phyloP scores from a whole-genome alignment of 2,329 filamentous ascomycete species.

The Aspergillus puulaauensis region DNA sequence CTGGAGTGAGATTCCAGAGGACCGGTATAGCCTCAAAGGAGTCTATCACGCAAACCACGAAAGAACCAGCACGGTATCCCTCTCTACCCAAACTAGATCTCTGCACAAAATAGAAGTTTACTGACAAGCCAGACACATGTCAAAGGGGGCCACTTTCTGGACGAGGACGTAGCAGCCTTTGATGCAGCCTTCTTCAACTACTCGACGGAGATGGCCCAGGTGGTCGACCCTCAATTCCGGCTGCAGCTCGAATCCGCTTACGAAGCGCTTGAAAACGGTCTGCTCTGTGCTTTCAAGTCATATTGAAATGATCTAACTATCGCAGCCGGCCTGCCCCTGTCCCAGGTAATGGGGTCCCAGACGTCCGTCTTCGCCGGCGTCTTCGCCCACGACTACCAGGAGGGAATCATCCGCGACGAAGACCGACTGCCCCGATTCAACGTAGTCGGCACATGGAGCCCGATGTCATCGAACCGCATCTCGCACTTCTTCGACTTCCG shows the following conservation, averaged over 20 bases:
- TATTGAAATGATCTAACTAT: too few species aligned
- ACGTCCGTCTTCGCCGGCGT: slow-evolving; percentile 23
- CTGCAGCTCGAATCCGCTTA: slow-evolving; percentile 23
- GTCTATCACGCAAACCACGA: neutral
- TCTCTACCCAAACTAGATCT: neutral
- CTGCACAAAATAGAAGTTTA: neutral
- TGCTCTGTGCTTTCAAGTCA: neutral
- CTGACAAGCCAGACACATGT: slow-evolving; percentile 6
- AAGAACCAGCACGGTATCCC: neutral
- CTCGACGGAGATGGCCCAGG: neutral
- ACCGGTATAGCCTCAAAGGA: neutral
- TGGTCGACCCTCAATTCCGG: slow-evolving; percentile 20
- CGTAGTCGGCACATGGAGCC: slow-evolving; percentile 16
- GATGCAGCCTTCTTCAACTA: slow-evolving; percentile 1
- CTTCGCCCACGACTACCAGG: slow-evolving; percentile 22
- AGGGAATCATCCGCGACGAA: slow-evolving; percentile 20
- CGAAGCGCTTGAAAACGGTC: slow-evolving; percentile 23
- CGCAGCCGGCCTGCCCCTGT: slow-evolving; percentile 22
- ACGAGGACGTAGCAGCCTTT: neutral
- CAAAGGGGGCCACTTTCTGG: slow-evolving; percentile 12
- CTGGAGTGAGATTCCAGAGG: neutral
- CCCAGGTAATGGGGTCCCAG: slow-evolving; percentile 19
- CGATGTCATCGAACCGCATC: slow-evolving; percentile 28
- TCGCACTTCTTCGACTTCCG: slow-evolving; percentile 30
- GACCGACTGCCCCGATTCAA: slow-evolving; percentile 21